These are phyloP conservation scores for Fusarium neocosmosporiellum DNA, from an alignment of 2,329 filamentous ascomycete species.

Conservation along the genomic window DNA sequence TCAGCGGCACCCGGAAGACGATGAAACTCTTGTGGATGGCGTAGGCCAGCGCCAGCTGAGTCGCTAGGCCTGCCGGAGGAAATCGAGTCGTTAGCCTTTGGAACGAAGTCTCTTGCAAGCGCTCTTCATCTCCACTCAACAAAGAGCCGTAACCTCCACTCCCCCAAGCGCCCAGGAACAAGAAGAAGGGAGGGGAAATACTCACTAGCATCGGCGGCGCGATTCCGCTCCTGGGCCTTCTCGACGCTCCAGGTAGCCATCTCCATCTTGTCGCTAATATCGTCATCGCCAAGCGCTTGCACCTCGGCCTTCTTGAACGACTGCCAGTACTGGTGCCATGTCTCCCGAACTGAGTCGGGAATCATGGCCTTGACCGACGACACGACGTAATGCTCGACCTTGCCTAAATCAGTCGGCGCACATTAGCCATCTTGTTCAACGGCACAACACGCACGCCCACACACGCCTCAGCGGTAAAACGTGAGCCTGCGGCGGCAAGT, in stretches of 20 bases:
- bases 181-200: slow-evolving; percentile 42
- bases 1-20: slow-evolving; percentile 92
- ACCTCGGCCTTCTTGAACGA: slow-evolving; percentile 59
- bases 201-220: slow-evolving; percentile 79
- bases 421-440: slow-evolving; percentile 23
- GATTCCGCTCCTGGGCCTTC: slow-evolving; percentile 70
- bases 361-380: slow-evolving; percentile 68
- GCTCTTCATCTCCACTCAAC: slow-evolving; percentile 6
- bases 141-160: slow-evolving; percentile 5
- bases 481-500: slow-evolving; percentile 4
- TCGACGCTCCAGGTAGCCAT: slow-evolving; percentile 70
- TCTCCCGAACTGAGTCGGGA: slow-evolving; percentile 67
- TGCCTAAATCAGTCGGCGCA: slow-evolving; percentile 53
- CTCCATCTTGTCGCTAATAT: slow-evolving; percentile 60
- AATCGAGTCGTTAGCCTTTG: slow-evolving; percentile 39
- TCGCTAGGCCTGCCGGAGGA: slow-evolving; percentile 66
- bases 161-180: slow-evolving; percentile 18
- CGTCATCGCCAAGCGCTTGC: slow-evolving; percentile 56
- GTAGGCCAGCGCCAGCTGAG: slow-evolving; percentile 92
- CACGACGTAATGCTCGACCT: slow-evolving; percentile 75
- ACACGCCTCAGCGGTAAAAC: slow-evolving; percentile 1
- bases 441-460: background rate
- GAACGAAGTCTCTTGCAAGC: slow-evolving; percentile 14
- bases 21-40: slow-evolving; percentile 99
- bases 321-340: slow-evolving; percentile 61